phyloP scores from a whole-genome alignment of 129 eudicot species.

The Helianthus annuus region DNA sequence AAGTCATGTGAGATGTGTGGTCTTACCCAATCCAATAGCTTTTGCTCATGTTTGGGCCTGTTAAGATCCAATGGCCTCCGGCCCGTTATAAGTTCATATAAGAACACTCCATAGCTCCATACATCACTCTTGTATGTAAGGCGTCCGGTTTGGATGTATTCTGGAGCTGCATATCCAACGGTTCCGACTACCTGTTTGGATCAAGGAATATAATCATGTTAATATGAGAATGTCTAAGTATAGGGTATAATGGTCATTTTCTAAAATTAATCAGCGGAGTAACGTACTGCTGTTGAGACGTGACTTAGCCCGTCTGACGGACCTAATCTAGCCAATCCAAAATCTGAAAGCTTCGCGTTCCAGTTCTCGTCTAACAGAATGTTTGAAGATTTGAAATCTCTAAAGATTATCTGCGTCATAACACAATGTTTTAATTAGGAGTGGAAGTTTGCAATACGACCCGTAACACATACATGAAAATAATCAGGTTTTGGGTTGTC shows the following conservation, averaged over 20 bases:
- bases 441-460: too few species aligned
- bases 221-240: neutral
- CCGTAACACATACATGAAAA: too few species aligned
- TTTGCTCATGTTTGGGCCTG: conserved; percentile 62
- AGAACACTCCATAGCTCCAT: conserved; percentile 85
- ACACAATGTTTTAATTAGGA: neutral
- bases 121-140: conserved; percentile 78
- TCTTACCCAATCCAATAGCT: conserved; percentile 68
- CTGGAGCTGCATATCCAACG: conserved; percentile 87
- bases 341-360: conserved; percentile 88
- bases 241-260: conserved; percentile 10
- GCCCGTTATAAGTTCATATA: conserved; percentile 85
- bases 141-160: conserved; percentile 79
- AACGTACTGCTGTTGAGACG: conserved; percentile 74
- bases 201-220: neutral
- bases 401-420: conserved; percentile 61
- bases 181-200: conserved; percentile 73
- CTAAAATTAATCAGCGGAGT: neutral
- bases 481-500: too few species aligned
- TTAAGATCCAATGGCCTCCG: conserved; percentile 70
- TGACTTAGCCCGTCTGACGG: conserved; percentile 81
- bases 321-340: conserved; percentile 78
- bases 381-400: conserved; percentile 86
- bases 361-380: conserved; percentile 72
- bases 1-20: conserved; percentile 53